Evolutionary conservation across 805 yeast genomes (phyloP), one percentile per base, ranked within the genome.

Genomic region (Candida argentea): DNA sequence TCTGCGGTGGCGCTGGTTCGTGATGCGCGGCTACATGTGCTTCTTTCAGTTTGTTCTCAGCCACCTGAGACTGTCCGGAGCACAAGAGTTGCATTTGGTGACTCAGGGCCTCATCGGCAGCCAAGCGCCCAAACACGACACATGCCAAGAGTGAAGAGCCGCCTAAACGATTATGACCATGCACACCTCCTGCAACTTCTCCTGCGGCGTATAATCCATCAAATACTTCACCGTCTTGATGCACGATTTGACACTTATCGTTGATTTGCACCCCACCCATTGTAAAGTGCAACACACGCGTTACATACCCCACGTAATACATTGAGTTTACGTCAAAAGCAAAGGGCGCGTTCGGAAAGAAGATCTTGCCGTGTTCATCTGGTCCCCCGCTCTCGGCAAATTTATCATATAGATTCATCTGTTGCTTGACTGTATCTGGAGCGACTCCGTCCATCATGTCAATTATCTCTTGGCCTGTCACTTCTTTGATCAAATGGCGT

Each of bases 231-330:
- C 45, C 38, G 16, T 34, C 41, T n/a, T 55, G 37, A 32, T 30
- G 65, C 29, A 35, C 54, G 42, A 45, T 65, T 47, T 32, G 63
- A 1, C 70, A 53, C 23, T 58, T 42, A 14, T 58, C 66, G 42
- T 72, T 61, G 31, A 73, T 70, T 46, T 65, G 64, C 4, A 73
- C 70, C 26, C 85, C 84, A 14, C 85, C 84, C 81, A 74, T 75
- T 6, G 82, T 71, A 48, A 73, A 75, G 46, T 75, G 83, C 20
- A 75, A 64, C 4, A 70, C 73, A 20, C 79, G 59, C 5, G 76
- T 69, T 25, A 72, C 60, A 34, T 57, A 65, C 2, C 76, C 67
- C 14, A 69, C 72, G 37, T 70, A 67, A 40, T 67, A 68, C 20
- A 44, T 46, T 12, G 57, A 52, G 6, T 56, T 52, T 4, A 38